phyloP scores from a whole-genome alignment of 371 early-diverging fungal species.

The Lichtheimia corymbifera region DNA sequence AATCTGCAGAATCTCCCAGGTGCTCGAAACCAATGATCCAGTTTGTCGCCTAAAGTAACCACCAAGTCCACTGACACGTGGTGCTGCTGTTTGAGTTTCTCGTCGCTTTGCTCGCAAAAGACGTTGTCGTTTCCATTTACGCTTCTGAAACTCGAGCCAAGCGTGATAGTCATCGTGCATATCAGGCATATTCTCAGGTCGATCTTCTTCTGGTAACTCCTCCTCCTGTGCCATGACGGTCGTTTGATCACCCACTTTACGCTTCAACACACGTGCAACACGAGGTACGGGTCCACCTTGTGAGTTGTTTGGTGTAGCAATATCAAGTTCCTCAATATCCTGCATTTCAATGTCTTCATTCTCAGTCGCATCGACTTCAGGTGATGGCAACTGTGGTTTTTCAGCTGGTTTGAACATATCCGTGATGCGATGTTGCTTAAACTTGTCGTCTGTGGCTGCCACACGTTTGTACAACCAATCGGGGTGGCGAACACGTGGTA shows the following conservation, averaged over 20 bases:
- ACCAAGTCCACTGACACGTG: constrained; percentile 21
- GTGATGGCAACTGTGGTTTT: constrained; percentile 23
- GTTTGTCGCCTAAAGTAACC: constrained; percentile 60
- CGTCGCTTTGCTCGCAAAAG: constrained; percentile 50
- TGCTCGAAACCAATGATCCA: constrained; percentile 51
- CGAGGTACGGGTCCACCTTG: constrained; percentile 19
- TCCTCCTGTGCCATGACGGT: constrained; percentile 18
- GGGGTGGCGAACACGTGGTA: constrained; percentile 91
- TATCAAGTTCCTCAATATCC: constrained; percentile 67
- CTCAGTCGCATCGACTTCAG: constrained; percentile 15
- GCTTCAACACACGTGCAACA: constrained; percentile 33
- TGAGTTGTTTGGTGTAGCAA: constrained; percentile 21
- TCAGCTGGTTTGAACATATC: constrained; percentile 69
- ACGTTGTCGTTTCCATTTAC: constrained; percentile 69
- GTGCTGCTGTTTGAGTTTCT: constrained; percentile 17
- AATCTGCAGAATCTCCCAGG: constrained; percentile 89
- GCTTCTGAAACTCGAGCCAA: constrained; percentile 73
- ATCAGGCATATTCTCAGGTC: constrained; percentile 52
- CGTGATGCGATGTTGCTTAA: constrained; percentile 85
- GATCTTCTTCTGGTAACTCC: constrained; percentile 39
- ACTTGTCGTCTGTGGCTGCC: constrained; percentile 68
- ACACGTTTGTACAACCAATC: constrained; percentile 93
- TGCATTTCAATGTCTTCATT: constrained; percentile 38
- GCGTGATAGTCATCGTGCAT: constrained; percentile 58
- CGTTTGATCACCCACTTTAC: constrained; percentile 13